Conservation (phyloP, 2,329 filamentous ascomycete genomes). For the Pyrenochaeta sp. region DNA sequence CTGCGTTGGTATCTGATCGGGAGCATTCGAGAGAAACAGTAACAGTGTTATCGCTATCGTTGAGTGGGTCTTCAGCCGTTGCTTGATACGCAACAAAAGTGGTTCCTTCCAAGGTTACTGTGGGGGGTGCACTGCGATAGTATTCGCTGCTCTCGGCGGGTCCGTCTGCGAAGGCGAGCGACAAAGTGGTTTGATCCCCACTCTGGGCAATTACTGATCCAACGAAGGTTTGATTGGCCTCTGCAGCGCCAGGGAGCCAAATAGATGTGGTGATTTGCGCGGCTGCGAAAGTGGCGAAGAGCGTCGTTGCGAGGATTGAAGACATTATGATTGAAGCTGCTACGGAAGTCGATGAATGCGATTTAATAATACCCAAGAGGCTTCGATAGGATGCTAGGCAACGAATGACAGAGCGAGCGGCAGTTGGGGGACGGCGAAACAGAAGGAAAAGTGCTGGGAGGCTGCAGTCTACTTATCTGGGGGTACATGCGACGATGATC, state of each 20-base stretch:
- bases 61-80: slow-evolving; percentile 7
- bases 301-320: slow-evolving; percentile 24
- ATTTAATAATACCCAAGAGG: neutral
- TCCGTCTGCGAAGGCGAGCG: slow-evolving; percentile 9
- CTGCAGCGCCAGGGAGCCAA: slow-evolving; percentile 29
- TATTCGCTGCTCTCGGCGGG: slow-evolving; percentile 9
- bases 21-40: slow-evolving; percentile 22
- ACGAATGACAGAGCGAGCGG: neutral
- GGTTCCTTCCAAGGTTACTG: slow-evolving; percentile 25
- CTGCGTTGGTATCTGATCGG: slow-evolving; percentile 14
- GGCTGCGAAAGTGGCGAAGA: slow-evolving; percentile 29
- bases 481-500: slow-evolving; percentile 3
- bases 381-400: neutral
- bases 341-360: neutral
- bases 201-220: slow-evolving; percentile 30
- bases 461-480: slow-evolving; percentile 5
- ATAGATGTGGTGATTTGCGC: slow-evolving; percentile 38
- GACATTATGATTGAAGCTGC: slow-evolving; percentile 24
- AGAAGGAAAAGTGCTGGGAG: neutral
- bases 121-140: slow-evolving; percentile 5
- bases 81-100: slow-evolving; percentile 24
- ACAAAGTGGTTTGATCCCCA: slow-evolving; percentile 29
- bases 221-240: slow-evolving; percentile 17
- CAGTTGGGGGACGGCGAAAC: neutral
- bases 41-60: slow-evolving; percentile 5